Evolutionary conservation across 805 yeast species (phyloP).

Genomic region (Komagataella pseudopastoris): DNA sequence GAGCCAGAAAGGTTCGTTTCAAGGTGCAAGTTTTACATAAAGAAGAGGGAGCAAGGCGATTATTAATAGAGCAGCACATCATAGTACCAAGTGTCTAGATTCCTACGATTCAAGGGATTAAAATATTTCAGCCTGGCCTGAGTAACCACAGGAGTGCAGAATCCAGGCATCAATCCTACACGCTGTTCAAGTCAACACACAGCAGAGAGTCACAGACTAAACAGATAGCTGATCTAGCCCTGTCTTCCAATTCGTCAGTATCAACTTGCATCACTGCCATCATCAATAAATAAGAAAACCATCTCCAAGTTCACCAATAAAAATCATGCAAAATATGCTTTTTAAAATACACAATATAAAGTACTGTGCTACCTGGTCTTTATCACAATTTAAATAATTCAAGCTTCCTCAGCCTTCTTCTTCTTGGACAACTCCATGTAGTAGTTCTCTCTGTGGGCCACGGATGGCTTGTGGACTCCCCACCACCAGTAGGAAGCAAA

Average conservation of each 20-base stretch:
- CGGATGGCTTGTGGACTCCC: slow-evolving; percentile 64
- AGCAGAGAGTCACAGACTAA: neutral
- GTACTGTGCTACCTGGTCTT: neutral
- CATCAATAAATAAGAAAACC: neutral
- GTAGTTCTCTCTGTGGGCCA: slow-evolving; percentile 71
- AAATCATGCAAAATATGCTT: neutral
- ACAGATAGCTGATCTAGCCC: neutral
- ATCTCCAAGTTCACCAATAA: neutral
- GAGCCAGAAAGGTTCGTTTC: neutral
- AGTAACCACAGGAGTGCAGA: neutral
- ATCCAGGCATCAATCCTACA: neutral
- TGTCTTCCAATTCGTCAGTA: neutral
- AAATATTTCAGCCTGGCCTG: neutral
- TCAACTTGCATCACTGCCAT: neutral
- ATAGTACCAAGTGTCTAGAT: too few species aligned
- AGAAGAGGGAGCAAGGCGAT: too few species aligned
- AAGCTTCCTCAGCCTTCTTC: slow-evolving; percentile 44
- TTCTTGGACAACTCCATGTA: slow-evolving; percentile 68
- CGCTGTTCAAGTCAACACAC: neutral
- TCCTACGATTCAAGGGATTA: too few species aligned
- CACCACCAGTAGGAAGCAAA: slow-evolving; percentile 76
- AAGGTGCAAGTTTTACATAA: too few species aligned
- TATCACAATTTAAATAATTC: neutral
- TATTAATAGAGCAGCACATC: too few species aligned
- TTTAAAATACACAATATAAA: neutral